Conservation (phyloP, 352 stramenopile species). For the Thalassiosira hispida region DNA sequence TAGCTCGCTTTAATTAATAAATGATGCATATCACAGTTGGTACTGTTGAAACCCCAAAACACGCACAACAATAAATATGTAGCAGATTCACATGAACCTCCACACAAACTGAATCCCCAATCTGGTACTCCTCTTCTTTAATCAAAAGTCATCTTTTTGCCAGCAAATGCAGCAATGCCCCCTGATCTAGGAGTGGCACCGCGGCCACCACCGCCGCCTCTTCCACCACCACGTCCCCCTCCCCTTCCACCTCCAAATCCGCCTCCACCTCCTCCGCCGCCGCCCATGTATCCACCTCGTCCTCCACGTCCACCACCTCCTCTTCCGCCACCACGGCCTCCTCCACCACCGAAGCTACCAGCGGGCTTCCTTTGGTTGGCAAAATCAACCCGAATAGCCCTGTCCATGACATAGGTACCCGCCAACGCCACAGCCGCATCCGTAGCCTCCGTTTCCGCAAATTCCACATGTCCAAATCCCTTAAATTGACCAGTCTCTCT, state of each 20-base stretch:
- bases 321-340: slow-evolving; percentile 76
- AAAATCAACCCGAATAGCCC: slow-evolving; percentile 94
- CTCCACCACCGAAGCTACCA: slow-evolving; percentile 65
- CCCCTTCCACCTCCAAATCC: slow-evolving; percentile 75
- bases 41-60: no score
- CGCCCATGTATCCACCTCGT: slow-evolving; percentile 79
- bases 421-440: slow-evolving; percentile 92
- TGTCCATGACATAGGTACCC: slow-evolving; percentile 91
- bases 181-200: slow-evolving; percentile 75
- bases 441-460: slow-evolving; percentile 92
- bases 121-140: slow-evolving; percentile 61
- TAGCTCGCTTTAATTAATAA: no score
- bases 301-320: slow-evolving; percentile 68
- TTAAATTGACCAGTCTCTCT: slow-evolving; percentile 97
- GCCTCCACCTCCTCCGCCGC: slow-evolving; percentile 83
- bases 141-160: slow-evolving; percentile 97
- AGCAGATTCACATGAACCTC: no score
- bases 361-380: slow-evolving; percentile 82
- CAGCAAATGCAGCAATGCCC: slow-evolving; percentile 93
- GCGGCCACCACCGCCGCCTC: slow-evolving; percentile 82
- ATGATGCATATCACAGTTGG: no score
- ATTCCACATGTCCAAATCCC: slow-evolving; percentile 98
- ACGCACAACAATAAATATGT: no score
- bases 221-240: slow-evolving; percentile 62
- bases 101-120: background rate